Evolutionary conservation across 116 monocot genomes (phyloP).

Genomic region (Cymodocea nodosa): DNA sequence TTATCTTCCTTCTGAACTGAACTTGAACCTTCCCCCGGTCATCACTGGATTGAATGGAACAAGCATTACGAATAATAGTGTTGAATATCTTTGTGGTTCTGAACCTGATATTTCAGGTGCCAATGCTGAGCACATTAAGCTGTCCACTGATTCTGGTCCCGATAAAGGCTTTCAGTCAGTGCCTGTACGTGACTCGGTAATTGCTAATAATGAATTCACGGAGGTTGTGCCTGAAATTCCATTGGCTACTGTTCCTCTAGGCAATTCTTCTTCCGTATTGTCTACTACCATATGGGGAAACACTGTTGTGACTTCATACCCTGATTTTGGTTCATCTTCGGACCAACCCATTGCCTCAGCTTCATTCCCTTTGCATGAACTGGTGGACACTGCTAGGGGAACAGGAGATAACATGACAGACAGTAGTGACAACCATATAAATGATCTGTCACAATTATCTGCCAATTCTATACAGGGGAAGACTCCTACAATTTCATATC

Average conservation of each 20-base stretch:
- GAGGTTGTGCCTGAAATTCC: not conserved
- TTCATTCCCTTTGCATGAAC: too few species aligned
- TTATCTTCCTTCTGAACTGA: constrained; percentile 8
- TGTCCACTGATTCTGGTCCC: constrained; percentile 4
- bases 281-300: not conserved
- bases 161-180: not conserved
- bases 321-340: not conserved
- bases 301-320: not conserved
- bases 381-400: too few species aligned
- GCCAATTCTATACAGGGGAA: not conserved
- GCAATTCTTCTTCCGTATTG: too few species aligned
- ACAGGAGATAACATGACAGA: too few species aligned
- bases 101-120: not conserved
- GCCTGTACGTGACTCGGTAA: not conserved
- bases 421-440: not conserved
- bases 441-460: not conserved
- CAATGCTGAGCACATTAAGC: not conserved
- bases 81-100: constrained; percentile 1
- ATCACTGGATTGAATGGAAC: constrained; percentile 1
- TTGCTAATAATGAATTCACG: not conserved
- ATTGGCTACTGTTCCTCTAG: not conserved
- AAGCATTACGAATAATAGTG: constrained; percentile 20
- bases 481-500: constrained; percentile 2
- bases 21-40: constrained; percentile 51
- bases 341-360: not conserved